A percentile compares a stretch with the other conserved stretches of the same genome.
Evolutionary conservation across 352 stramenopile genomes (phyloP).

Genomic region (Pythium aristosporum): DNA sequence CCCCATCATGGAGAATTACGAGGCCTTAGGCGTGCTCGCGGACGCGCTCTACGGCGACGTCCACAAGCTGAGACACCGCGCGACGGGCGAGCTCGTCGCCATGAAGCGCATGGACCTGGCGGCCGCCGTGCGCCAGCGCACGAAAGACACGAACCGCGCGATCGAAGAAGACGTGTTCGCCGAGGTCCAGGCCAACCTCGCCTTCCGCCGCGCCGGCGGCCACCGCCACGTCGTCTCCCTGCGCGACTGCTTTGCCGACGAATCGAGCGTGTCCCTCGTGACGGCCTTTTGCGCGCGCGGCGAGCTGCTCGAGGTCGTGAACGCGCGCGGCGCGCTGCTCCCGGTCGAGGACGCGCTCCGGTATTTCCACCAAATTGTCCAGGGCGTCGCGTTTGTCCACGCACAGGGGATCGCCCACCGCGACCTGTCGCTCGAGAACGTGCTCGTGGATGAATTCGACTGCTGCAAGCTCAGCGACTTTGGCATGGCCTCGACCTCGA

Average conservation of each 20-base stretch:
- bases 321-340: constrained; percentile 40
- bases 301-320: constrained; percentile 77
- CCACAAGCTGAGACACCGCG: constrained; percentile 53
- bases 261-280: constrained; percentile 61
- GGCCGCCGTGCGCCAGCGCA: constrained; percentile 45
- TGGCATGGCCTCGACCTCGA: constrained; percentile 51
- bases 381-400: constrained; percentile 72
- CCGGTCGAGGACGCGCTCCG: constrained; percentile 32
- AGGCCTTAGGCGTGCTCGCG: constrained; percentile 60
- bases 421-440: constrained; percentile 82
- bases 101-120: constrained; percentile 80
- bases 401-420: constrained; percentile 73
- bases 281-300: constrained; percentile 66
- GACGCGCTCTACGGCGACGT: constrained; percentile 74
- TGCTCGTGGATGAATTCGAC: constrained; percentile 67
- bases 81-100: constrained; percentile 54
- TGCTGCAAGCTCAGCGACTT: constrained; percentile 83
- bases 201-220: constrained; percentile 54
- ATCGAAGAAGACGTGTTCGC: constrained; percentile 73
- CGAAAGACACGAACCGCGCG: constrained; percentile 41
- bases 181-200: constrained; percentile 70
- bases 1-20: constrained; percentile 31
- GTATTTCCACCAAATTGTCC: constrained; percentile 70
- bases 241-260: constrained; percentile 63
- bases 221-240: constrained; percentile 70